Percentiles rank a stretch among this genome's conserved stretches.
phyloP scores from a whole-genome alignment of 108 stramenopile species.

The Pelagomonas calceolata region DNA sequence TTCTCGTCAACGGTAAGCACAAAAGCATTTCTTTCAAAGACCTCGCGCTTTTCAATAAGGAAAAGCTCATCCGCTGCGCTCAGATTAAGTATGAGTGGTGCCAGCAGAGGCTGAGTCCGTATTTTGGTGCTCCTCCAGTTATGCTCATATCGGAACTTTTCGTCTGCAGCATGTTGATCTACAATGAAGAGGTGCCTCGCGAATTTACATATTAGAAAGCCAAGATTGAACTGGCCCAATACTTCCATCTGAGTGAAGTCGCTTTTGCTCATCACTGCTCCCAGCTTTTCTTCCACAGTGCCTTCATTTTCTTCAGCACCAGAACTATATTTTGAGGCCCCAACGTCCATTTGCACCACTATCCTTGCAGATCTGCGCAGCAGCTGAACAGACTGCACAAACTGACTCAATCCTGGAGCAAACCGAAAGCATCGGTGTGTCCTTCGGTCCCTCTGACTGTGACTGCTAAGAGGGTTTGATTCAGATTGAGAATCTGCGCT shows the following conservation, averaged over 20 bases:
- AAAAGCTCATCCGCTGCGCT: conserved; percentile 26
- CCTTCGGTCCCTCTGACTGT: neutral
- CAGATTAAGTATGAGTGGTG: conserved; percentile 20
- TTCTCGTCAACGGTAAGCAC: conserved; percentile 18
- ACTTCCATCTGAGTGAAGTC: conserved; percentile 36
- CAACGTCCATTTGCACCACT: neutral
- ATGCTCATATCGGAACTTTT: conserved; percentile 44
- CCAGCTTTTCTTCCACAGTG: neutral
- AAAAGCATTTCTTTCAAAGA: conserved; percentile 36
- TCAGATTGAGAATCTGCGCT: no score
- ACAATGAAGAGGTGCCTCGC: conserved; percentile 39
- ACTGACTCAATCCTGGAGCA: neutral
- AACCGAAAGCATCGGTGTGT: neutral
- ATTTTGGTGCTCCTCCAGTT: conserved; percentile 19
- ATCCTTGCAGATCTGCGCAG: neutral
- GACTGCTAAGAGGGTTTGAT: no score
- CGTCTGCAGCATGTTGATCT: conserved; percentile 53
- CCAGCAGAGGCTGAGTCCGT: conserved; percentile 28
- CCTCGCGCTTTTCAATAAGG: conserved; percentile 19
- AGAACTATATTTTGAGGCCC: neutral
- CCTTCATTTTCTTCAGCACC: neutral
- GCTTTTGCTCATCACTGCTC: conserved; percentile 15
- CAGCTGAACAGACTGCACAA: neutral
- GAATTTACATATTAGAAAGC: conserved; percentile 37
- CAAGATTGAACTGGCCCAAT: conserved; percentile 47